phyloP scores from a whole-genome alignment of 345 rosid genomes.

The Populus simonii region DNA sequence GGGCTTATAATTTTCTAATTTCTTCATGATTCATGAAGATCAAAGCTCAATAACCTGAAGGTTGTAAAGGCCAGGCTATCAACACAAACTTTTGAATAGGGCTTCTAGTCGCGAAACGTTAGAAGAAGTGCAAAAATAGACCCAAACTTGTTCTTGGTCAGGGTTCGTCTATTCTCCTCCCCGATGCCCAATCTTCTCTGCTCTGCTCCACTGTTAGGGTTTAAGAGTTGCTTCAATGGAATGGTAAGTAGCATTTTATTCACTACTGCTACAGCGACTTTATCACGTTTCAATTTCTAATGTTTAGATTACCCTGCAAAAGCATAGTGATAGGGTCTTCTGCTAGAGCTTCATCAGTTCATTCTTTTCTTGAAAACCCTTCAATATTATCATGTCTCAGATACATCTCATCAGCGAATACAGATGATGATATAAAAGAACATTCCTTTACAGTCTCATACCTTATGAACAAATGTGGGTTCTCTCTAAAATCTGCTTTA shows the following conservation, averaged over 20 bases:
- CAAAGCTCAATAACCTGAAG: not conserved
- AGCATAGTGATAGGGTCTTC: not conserved
- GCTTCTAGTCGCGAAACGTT: not conserved
- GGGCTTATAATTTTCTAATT: too few relatives aligned
- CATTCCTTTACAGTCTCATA: constrained; percentile 1
- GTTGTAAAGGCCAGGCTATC: too few relatives aligned
- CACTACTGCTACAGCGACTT: too few relatives aligned
- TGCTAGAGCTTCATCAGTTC: not conserved
- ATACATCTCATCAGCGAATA: constrained; percentile 1
- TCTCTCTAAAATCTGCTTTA: constrained; percentile 5
- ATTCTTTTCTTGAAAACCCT: not conserved
- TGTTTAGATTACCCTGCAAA: not conserved
- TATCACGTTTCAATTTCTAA: not conserved
- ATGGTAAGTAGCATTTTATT: too few relatives aligned
- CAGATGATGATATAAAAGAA: not conserved
- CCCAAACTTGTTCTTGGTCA: not conserved
- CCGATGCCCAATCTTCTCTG: too few relatives aligned
- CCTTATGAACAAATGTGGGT: constrained; percentile 8
- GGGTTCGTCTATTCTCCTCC: not conserved
- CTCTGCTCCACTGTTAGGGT: not conserved
- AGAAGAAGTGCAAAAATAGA: not conserved
- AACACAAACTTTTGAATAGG: not conserved
- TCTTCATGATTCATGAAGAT: not conserved
- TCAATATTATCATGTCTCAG: not conserved
- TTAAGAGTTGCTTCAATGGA: not conserved